Evolutionary conservation across 2,329 filamentous ascomycete species (phyloP).

Genomic region (Knoxdaviesia proteae): DNA sequence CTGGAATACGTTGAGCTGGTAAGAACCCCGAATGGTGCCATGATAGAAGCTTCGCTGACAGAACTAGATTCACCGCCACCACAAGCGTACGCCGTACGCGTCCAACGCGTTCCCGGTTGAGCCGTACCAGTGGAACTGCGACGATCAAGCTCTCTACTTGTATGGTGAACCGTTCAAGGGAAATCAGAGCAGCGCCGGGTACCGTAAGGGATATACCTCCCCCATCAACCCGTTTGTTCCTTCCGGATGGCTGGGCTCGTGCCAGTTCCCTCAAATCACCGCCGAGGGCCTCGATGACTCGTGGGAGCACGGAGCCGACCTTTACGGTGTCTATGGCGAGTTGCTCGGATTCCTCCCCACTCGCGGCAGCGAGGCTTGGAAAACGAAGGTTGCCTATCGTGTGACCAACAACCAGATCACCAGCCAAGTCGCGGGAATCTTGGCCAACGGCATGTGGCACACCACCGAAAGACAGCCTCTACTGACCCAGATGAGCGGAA

Average conservation of each 20-base stretch:
- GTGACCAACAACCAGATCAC: conserved; percentile 74
- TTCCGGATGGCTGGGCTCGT: conserved; percentile 49
- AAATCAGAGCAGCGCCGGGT: conserved; percentile 30
- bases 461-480: neutral
- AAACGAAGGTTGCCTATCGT: conserved; percentile 34
- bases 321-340: conserved; percentile 56
- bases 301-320: conserved; percentile 54
- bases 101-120: conserved; percentile 59
- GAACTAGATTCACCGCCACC: conserved; percentile 52
- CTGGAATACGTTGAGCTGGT: conserved; percentile 60
- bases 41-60: conserved; percentile 2
- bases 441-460: conserved; percentile 51
- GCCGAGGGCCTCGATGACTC: conserved; percentile 50
- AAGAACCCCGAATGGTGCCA: conserved; percentile 10
- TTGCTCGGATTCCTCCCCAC: conserved; percentile 46
- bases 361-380: conserved; percentile 16
- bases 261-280: conserved; percentile 68
- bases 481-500: conserved; percentile 20
- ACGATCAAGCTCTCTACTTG: conserved; percentile 48
- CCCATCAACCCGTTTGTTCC: conserved; percentile 45
- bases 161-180: conserved; percentile 37
- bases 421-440: conserved; percentile 56
- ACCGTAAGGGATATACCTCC: conserved; percentile 44
- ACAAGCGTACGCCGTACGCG: conserved; percentile 67
- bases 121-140: conserved; percentile 51